Percentiles rank a stretch among this genome's conserved stretches.
Evolutionary conservation across 495 filamentous ascomycete species (phyloP).

Genomic region (Talaromyces proteolyticus): DNA sequence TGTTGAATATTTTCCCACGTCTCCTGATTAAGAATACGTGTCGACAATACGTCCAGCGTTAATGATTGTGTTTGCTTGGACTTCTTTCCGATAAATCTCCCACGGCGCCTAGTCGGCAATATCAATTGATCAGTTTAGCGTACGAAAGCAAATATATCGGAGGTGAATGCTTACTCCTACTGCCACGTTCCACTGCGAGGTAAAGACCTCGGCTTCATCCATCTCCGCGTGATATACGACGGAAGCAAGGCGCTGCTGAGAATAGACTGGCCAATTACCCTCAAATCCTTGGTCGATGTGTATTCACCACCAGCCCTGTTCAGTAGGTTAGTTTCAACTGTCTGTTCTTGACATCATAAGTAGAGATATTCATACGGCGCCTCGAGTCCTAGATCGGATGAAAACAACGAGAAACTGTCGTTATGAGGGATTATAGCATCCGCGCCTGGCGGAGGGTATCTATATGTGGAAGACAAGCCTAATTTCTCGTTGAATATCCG

Average conservation of each 20-base stretch:
- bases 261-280: slow-evolving; percentile 48
- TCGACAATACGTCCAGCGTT: slow-evolving; percentile 26
- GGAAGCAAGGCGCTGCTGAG: slow-evolving; percentile 42
- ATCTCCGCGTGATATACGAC: slow-evolving; percentile 39
- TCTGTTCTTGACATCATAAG: background rate
- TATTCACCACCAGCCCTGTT: slow-evolving; percentile 51
- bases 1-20: background rate
- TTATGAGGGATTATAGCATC: slow-evolving; percentile 31
- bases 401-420: slow-evolving; percentile 23
- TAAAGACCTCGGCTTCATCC: slow-evolving; percentile 52
- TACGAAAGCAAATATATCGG: background rate
- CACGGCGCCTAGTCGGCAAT: slow-evolving; percentile 44
- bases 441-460: background rate
- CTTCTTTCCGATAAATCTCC: slow-evolving; percentile 37
- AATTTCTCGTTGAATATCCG: background rate
- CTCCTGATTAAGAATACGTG: slow-evolving; percentile 53
- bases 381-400: slow-evolving; percentile 28
- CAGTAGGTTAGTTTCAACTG: background rate
- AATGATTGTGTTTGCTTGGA: background rate
- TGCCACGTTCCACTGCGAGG: slow-evolving; percentile 35
- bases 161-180: slow-evolving; percentile 22
- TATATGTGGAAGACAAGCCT: background rate
- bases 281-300: slow-evolving; percentile 46
- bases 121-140: background rate
- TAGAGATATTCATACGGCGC: slow-evolving; percentile 29